Evolutionary conservation across 202 grass and related monocot genomes (phyloP), one percentile per base, ranked within the genome.

Genomic region (Carex arenaria): DNA sequence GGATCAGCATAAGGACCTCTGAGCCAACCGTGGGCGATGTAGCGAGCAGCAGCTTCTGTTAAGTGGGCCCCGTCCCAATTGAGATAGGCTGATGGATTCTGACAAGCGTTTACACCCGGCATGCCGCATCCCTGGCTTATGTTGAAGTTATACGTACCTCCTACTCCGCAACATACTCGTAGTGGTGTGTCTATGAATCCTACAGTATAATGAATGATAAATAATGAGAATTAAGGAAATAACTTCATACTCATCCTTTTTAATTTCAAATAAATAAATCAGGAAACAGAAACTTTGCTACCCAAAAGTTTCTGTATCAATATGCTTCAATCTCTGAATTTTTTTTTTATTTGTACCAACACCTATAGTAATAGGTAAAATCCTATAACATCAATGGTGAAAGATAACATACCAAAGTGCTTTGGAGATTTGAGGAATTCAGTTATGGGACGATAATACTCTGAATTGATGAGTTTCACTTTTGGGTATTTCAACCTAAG

Each of bases 21-120:
- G 83, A 95, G 80, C 90, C 90, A 95, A 28, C 88, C 72, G 65
- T 87, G 87, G 80, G 93, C 90, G 70, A 95, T 85, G 93, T 89
- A 92, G 52, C 73, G 88, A 78, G 86, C 85, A 30, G 93, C 88
- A 55, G 91, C 91, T 69, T 93, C 88, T 1, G 91, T 93, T 45
- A 93, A 87, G 82, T 90, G 91, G 63, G 86, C 74, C 18, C 91
- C 91, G 42, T 90, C 91, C 91, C 91, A 93, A 63, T 90, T 91
- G 23, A 91, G 86, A 56, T 90, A 87, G 22, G 90, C 79, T 59
- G 92, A 87, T 3, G 93, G 90, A 79, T 95, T 89, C 2, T 64
- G 38, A 81, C 93, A 95, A 13, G 53, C 61, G 1, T 86, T 89
- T 4, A 87, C 85, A 22, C 90, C 90, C 0, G 76, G 70, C 0